Base-by-base conservation (phyloP, 805 yeast species). In the Lipomyces chichibuensis region DNA sequence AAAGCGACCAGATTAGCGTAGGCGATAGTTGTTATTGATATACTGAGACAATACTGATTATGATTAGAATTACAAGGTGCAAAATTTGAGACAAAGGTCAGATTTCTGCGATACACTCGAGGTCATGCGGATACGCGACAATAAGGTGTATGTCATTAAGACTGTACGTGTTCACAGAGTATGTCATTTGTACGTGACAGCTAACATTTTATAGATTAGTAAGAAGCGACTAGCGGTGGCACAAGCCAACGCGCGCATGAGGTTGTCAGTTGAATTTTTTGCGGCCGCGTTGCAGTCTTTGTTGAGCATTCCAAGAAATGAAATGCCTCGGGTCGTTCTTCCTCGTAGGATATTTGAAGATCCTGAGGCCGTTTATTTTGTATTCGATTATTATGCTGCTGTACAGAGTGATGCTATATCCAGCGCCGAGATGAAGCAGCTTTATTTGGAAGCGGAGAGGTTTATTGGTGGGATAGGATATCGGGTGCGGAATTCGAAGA, bases 1-100 rank as follows among this genome's bases (percentile, higher is more conserved):
- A 58, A 39, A 52, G 46, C 11, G 63, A 46, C 53, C 63, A 60
- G 20, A 60, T 60, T n/a, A 58, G 39, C 39, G 54, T 58, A 37
- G 14, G 23, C 32, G 33, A 13, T 25, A 33, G 55, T 25, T 52
- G 33, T 3, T 25, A 9, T 27, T 29, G 43, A 25, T 29, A 32
- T 17, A 4, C 1, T 17, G 11, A 13, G 9, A n/a, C 33, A 29
- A 29, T 8, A 14, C 33, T 52, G 55, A 52, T 29, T 52, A 52
- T 17, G 32, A 14, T 25, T 35, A 56, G 59, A 56, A 56, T 32
- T 56, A 56, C 59, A 39, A 20, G 17, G 54, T 56, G 20, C 25
- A 56, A 20, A 33, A 23, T 13, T 11, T 29, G 20, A 25, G 14
- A 56, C 43, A 56, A 14, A 25, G 29, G 8, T 56, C 54, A 27